Percentiles rank a stretch among this genome's conserved stretches.
Evolutionary conservation across 306 rosid genomes (phyloP).

Genomic region (Hippophae tibetana): DNA sequence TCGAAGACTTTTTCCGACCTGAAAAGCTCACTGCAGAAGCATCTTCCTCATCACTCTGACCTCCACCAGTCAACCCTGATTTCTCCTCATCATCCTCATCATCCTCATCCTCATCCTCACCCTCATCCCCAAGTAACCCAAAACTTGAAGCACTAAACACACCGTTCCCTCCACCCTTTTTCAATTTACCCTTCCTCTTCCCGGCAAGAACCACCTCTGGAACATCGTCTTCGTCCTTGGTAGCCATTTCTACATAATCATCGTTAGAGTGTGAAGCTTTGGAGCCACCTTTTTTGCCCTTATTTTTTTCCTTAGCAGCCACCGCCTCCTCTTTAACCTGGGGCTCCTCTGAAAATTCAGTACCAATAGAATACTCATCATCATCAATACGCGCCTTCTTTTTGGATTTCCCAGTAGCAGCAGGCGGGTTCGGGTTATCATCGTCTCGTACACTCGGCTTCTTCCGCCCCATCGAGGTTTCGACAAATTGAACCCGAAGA

Average conservation of each 20-base stretch:
- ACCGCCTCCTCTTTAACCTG: constrained; percentile 38
- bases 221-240: constrained; percentile 27
- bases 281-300: constrained; percentile 54
- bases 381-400: constrained; percentile 73
- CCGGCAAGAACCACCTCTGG: constrained; percentile 52
- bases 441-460: constrained; percentile 62
- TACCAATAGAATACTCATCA: constrained; percentile 66
- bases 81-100: constrained; percentile 3
- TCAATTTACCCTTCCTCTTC: constrained; percentile 69
- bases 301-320: constrained; percentile 48
- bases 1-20: constrained; percentile 60
- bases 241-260: constrained; percentile 22
- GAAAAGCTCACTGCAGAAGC: constrained; percentile 35
- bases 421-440: constrained; percentile 27
- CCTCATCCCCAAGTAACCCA: constrained; percentile 61
- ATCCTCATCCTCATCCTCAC: constrained; percentile 30
- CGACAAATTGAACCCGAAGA: constrained; percentile 15
- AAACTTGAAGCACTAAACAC: constrained; percentile 37
- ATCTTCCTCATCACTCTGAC: constrained; percentile 30
- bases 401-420: constrained; percentile 59
- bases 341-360: constrained; percentile 58
- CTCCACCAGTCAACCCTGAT: too few relatives aligned
- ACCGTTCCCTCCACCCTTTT: constrained; percentile 58
- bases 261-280: constrained; percentile 32
- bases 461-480: constrained; percentile 61